Evolutionary conservation across 352 stramenopile species (phyloP).

Genomic region (Phytophthora quininea): DNA sequence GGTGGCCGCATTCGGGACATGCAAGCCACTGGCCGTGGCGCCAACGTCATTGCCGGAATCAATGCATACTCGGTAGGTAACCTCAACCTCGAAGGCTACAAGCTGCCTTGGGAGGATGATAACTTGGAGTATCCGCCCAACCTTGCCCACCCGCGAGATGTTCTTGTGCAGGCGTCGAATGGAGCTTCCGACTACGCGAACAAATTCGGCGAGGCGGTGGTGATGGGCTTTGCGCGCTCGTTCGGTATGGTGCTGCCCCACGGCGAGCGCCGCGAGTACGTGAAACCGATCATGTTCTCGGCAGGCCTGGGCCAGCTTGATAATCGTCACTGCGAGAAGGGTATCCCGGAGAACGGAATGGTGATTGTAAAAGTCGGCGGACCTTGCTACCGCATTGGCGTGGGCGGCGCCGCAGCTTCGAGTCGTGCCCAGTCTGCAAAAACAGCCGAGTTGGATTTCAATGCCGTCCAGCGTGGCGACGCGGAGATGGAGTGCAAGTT

Average conservation of each 20-base stretch:
- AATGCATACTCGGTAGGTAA: slow-evolving; percentile 89
- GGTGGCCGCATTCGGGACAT: slow-evolving; percentile 97
- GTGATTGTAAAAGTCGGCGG: slow-evolving; percentile 98
- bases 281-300: slow-evolving; percentile 99
- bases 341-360: slow-evolving; percentile 92
- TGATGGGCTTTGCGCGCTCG: slow-evolving; percentile 95
- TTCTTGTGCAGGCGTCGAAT: slow-evolving; percentile 96
- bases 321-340: slow-evolving; percentile 91
- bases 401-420: slow-evolving; percentile 95
- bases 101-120: slow-evolving; percentile 95
- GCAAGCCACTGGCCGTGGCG: slow-evolving; percentile 95
- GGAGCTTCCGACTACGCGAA: slow-evolving; percentile 99
- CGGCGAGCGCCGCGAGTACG: slow-evolving; percentile 97
- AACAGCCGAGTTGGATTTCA: slow-evolving; percentile 96
- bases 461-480: slow-evolving; percentile 98
- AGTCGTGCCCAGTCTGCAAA: slow-evolving; percentile 91
- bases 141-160: slow-evolving; percentile 88
- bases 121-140: slow-evolving; percentile 84
- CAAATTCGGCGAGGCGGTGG: slow-evolving; percentile 98
- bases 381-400: slow-evolving; percentile 97
- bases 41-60: slow-evolving; percentile 92
- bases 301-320: slow-evolving; percentile 96
- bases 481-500: slow-evolving; percentile 99
- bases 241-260: slow-evolving; percentile 95
- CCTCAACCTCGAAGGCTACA: slow-evolving; percentile 94